Base-by-base conservation (phyloP, 2,329 filamentous ascomycete genomes). In the Beauveria caledonica region DNA sequence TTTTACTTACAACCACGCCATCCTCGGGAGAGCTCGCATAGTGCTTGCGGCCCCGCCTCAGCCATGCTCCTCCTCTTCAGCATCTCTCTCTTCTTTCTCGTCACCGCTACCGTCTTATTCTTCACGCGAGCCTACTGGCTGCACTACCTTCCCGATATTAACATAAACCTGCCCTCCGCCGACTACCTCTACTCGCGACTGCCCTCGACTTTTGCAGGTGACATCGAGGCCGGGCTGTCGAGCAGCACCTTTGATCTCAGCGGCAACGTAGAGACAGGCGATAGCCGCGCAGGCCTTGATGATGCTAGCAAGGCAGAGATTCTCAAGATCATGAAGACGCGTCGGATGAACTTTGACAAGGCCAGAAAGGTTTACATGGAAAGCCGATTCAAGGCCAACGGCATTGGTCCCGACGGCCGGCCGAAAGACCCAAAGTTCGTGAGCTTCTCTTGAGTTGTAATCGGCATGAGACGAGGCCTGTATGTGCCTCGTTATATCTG, bases 341-440 rank as follows among this genome's bases (percentile, higher is more conserved):
- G 86, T 64, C 82, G 86, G 62, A 83, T 97, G 64, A 83, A 81
- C 63, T 99, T 99, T 71, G 93, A 99, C 75, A 91, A 97, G 76
- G 94, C 93, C 44, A 83, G 94, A 67, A 83, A 90, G 68, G 81
- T 91, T 50, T 95, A 89, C 71, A 94, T 92, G 76, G 89, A 97
- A 77, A 85, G 89, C 68, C 80, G 86, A 61, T 96, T 99, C 76
- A 86, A 85, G 71, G 91, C 86, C 71, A 90, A 96, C 68, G 89
- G 90, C 56, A 97, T 99, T 71, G 91, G 87, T 1, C 82, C 89
- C 5, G 94, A 99, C 74, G 94, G 94, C 5, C 77, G 87, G 67
- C 94, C 94, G 63, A 83, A 86, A 71, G 93, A 97, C 77, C 92
- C 92, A 63, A 97, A 97, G 78, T 96, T 96, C 71, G 92, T 97